Base-by-base conservation (phyloP, 2,329 filamentous ascomycete genomes). In the Alternaria infectoria region DNA sequence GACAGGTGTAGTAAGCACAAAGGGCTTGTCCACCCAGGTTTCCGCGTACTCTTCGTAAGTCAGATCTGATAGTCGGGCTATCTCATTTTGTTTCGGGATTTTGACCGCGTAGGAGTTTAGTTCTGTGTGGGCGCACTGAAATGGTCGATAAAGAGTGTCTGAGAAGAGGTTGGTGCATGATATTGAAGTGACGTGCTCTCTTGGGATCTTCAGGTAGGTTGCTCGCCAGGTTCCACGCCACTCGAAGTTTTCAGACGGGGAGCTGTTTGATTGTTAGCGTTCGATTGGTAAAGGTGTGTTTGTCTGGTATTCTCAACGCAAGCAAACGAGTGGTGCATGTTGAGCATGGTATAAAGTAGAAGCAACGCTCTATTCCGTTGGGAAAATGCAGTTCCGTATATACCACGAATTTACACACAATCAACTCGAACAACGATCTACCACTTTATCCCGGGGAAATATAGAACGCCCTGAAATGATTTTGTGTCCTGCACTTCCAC, bases 171-270 rank as follows among this genome's bases (percentile, higher is more conserved):
- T 88, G 55, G 86, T 86, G 81, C 94, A 97, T 70, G 91, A 86
- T 36, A 97, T 83, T 12, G 81, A 83, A 40, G 88, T 85, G 51
- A 87, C 83, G 61, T 85, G 82, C 13, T 80, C 78, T 13, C 84
- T 77, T 1, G 85, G 82, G 13, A 92, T 83, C 36, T 85, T 85
- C 43, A 97, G 85, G 71, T 90, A 88, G 1, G 93, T 96, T 28
- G 90, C 88, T 69, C 92, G 89, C 95, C 95, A 98, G 57, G 91
- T 91, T 47, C 93, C 92, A 72, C 85, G 88, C 95, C 94, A 97
- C 61, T 82, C 81, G 67, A 90, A 88, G 23, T 79, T 67, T 21
- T 73, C 67, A 9, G 82, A 82, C 43, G 77, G 77, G 43, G 81
- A 83, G 74, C 84, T 86, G 60, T 28, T 54, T 21, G 50, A 15